Conservation (phyloP, 768 basidiomycete species). For the Ramaria rubella region DNA sequence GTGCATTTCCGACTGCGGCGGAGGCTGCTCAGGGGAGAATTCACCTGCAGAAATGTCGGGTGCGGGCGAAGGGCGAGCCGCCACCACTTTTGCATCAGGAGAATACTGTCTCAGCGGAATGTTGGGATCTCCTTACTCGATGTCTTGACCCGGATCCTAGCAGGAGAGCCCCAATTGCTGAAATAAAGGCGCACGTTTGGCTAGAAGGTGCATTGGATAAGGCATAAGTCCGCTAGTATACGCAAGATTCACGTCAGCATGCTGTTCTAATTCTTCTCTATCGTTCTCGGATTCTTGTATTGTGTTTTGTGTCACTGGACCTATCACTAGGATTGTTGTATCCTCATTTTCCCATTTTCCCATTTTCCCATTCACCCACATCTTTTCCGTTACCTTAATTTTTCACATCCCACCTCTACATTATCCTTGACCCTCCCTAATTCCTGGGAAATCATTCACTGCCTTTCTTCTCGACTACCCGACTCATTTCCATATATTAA, state of each 20-base stretch:
- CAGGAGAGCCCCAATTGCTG: constrained; percentile 71
- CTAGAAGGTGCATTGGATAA: constrained; percentile 35
- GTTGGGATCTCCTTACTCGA: constrained; percentile 57
- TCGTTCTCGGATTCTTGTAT: not conserved
- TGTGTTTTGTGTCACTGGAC: not conserved
- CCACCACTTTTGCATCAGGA: constrained; percentile 25
- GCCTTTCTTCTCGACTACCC: not conserved
- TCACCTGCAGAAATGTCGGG: constrained; percentile 28
- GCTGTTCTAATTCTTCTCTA: not conserved
- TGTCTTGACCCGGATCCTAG: constrained; percentile 84
- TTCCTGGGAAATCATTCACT: not conserved
- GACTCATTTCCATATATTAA: not conserved
- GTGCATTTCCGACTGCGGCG: constrained; percentile 85
- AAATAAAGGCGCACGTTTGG: constrained; percentile 86
- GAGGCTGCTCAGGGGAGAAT: constrained; percentile 68
- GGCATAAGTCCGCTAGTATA: not conserved
- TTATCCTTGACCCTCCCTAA: not conserved
- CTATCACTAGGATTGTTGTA: not conserved
- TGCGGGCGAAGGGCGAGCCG: constrained; percentile 19
- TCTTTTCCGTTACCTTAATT: not conserved
- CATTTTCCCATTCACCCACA: not conserved
- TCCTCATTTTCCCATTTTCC: not conserved
- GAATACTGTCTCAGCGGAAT: constrained; percentile 36
- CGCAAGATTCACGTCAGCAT: not conserved
- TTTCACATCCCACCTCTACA: not conserved